phyloP scores from a whole-genome alignment of 371 early-diverging fungal genomes.

The Lichtheimia ornata region DNA sequence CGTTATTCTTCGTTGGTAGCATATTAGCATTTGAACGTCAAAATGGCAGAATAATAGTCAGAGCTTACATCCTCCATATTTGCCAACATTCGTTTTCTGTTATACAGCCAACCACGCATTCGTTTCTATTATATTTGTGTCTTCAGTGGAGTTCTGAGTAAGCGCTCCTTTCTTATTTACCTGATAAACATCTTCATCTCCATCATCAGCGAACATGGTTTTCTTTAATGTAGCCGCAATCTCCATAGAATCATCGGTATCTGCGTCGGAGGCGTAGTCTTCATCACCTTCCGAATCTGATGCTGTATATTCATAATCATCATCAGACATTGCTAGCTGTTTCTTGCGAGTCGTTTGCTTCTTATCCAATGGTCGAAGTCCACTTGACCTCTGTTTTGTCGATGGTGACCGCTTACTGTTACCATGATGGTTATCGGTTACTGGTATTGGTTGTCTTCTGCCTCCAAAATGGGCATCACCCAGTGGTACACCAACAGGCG shows the following conservation, averaged over 20 bases:
- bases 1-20: not conserved
- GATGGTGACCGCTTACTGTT: no score
- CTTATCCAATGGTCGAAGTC: no score
- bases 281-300: conserved; percentile 10
- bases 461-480: no score
- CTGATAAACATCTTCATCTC: conserved; percentile 58
- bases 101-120: conserved; percentile 54
- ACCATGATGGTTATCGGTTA: no score
- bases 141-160: not conserved
- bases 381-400: no score
- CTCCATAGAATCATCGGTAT: conserved; percentile 10
- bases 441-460: no score
- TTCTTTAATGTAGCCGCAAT: conserved; percentile 13
- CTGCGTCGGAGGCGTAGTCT: conserved; percentile 7
- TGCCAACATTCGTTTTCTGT: conserved; percentile 51
- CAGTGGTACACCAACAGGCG: no score
- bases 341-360: conserved; percentile 1
- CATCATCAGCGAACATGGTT: conserved; percentile 57
- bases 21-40: no score
- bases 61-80: conserved; percentile 28
- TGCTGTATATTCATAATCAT: conserved; percentile 20
- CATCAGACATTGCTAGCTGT: conserved; percentile 27
- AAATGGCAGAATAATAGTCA: no score
- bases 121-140: conserved; percentile 35
- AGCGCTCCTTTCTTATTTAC: conserved; percentile 7